A percentile compares a stretch with the other conserved stretches of the same genome.
Conservation (phyloP, 345 rosid genomes). For the Geranium rotundifolium region DNA sequence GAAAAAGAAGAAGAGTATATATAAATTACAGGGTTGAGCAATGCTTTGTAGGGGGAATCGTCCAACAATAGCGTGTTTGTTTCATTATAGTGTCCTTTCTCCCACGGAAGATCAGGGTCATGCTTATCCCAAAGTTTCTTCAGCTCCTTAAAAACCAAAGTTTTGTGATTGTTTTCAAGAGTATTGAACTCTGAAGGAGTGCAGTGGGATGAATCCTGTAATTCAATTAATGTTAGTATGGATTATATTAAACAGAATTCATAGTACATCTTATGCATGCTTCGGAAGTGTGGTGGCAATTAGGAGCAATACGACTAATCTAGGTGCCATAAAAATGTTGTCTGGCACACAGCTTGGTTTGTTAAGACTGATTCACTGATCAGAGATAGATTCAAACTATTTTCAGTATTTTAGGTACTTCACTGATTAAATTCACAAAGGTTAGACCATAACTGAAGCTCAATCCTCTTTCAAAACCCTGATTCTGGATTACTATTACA, state of each 20-base stretch:
- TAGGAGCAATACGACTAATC: background rate
- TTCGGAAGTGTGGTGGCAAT: background rate
- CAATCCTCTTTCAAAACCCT: background rate
- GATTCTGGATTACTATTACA: too few relatives aligned
- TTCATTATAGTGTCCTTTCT: constrained; percentile 46
- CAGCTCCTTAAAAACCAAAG: constrained; percentile 65
- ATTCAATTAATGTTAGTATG: background rate
- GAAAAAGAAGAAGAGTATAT: background rate
- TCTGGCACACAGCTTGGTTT: background rate
- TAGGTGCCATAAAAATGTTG: background rate
- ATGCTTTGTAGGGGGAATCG: constrained; percentile 88
- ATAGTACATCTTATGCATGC: background rate
- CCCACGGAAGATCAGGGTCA: constrained; percentile 58
- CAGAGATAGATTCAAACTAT: background rate
- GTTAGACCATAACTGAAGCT: background rate
- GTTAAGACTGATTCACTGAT: background rate
- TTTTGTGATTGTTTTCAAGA: constrained; percentile 59
- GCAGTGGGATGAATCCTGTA: constrained; percentile 67
- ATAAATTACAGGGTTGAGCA: constrained; percentile 87
- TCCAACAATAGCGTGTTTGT: constrained; percentile 73
- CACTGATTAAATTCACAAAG: too few relatives aligned
- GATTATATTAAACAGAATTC: background rate
- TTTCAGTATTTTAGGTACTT: background rate
- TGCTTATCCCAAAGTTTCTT: constrained; percentile 58
- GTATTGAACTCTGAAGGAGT: constrained; percentile 35